Evolutionary conservation across 768 basidiomycete species (phyloP).

Genomic region (Leccinum boreale): DNA sequence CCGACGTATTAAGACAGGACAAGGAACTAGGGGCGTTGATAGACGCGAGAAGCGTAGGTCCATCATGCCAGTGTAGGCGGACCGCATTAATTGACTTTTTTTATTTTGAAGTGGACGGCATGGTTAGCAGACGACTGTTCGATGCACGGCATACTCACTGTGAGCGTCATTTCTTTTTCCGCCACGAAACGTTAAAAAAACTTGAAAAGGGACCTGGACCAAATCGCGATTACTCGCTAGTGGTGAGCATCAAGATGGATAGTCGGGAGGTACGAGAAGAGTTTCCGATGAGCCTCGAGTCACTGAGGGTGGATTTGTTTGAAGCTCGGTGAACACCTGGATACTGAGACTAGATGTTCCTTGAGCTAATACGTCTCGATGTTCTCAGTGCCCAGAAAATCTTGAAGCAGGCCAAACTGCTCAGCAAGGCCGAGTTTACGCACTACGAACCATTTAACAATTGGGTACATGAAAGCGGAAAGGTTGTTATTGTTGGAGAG

Average conservation of each 20-base stretch:
- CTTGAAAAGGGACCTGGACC: slow-evolving; percentile 8
- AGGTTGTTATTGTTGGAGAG: slow-evolving; percentile 53
- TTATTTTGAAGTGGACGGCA: slow-evolving; percentile 13
- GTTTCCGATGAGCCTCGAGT: slow-evolving; percentile 13
- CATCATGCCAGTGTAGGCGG: neutral
- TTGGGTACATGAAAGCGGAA: slow-evolving; percentile 49
- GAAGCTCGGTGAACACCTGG: slow-evolving; percentile 18
- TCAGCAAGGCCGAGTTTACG: slow-evolving; percentile 32
- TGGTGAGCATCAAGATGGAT: slow-evolving; percentile 6
- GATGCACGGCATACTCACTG: slow-evolving; percentile 15
- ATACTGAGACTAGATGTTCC: neutral
- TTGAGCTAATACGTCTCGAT: neutral
- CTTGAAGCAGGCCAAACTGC: slow-evolving; percentile 10
- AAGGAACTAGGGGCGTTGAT: slow-evolving; percentile 13
- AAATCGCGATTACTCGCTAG: slow-evolving; percentile 15
- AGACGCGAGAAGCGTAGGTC: slow-evolving; percentile 12
- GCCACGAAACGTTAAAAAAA: neutral
- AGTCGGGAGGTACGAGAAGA: neutral
- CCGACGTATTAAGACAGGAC: slow-evolving; percentile 15
- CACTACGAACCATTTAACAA: slow-evolving; percentile 39
- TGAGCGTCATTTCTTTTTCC: neutral
- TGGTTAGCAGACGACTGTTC: slow-evolving; percentile 25
- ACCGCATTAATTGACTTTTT: neutral
- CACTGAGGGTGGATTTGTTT: slow-evolving; percentile 13
- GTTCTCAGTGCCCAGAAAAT: slow-evolving; percentile 18